These are phyloP conservation scores for Starmerella vitae DNA, from an alignment of 805 yeast genomes.

Conservation along the genomic window DNA sequence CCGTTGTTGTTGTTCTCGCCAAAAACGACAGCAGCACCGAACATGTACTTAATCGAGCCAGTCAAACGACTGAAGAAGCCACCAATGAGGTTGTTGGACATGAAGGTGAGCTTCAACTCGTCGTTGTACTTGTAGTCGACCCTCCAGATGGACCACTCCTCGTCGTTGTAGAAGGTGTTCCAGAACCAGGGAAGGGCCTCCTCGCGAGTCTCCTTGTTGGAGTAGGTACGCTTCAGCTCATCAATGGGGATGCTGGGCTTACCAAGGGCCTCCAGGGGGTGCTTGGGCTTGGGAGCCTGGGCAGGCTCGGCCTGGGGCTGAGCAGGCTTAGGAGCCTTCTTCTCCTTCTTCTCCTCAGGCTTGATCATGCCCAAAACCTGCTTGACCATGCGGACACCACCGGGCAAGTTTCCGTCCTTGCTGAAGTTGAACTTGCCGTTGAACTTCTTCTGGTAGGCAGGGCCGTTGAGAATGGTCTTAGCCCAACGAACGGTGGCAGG, in stretches of 20 bases:
- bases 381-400: constrained; percentile 8
- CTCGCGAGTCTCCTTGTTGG: constrained; percentile 93
- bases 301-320: constrained; percentile 29
- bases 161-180: constrained; percentile 72
- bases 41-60: constrained; percentile 86
- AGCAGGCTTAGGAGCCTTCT: constrained; percentile 20
- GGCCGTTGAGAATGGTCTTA: constrained; percentile 33
- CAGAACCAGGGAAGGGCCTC: constrained; percentile 96
- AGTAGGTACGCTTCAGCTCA: constrained; percentile 93
- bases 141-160: constrained; percentile 90
- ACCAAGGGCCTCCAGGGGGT: constrained; percentile 75
- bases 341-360: constrained; percentile 1
- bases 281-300: constrained; percentile 51
- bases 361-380: background rate
- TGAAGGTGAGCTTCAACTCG: constrained; percentile 90
- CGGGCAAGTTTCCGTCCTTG: constrained; percentile 4
- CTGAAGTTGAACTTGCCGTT: constrained; percentile 15
- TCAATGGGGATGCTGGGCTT: constrained; percentile 55
- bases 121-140: constrained; percentile 96
- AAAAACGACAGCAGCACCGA: constrained; percentile 86
- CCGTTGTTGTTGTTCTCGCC: constrained; percentile 99
- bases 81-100: constrained; percentile 96
- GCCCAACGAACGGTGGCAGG: constrained; percentile 62
- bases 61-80: constrained; percentile 94
- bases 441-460: constrained; percentile 9